Conservation (phyloP, 768 basidiomycete genomes). For the Sarcodon aspratus region DNA sequence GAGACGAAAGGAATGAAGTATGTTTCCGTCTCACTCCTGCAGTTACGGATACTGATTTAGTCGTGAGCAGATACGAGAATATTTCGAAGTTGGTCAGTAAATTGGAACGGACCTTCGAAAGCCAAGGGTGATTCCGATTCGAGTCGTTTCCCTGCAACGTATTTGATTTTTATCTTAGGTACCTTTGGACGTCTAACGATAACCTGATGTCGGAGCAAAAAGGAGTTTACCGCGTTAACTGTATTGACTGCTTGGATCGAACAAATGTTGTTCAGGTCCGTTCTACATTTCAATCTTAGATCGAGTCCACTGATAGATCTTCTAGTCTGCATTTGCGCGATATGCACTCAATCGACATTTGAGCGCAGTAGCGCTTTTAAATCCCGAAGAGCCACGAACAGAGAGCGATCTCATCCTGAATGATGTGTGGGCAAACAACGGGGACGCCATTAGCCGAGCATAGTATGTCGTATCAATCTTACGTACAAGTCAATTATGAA, state of each 20-base stretch:
- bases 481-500: conserved; percentile 8
- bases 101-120: conserved; percentile 67
- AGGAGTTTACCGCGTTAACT: conserved; percentile 84
- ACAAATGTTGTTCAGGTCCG: conserved; percentile 88
- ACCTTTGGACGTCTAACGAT: conserved; percentile 71
- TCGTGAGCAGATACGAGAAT: conserved; percentile 64
- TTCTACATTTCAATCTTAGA: not conserved
- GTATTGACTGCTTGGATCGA: conserved; percentile 91
- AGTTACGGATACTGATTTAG: conserved; percentile 4
- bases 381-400: conserved; percentile 40
- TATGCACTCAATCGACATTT: conserved; percentile 69
- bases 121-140: conserved; percentile 50
- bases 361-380: conserved; percentile 57
- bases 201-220: conserved; percentile 68
- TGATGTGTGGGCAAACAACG: conserved; percentile 96
- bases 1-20: conserved; percentile 95
- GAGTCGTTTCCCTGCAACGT: not conserved
- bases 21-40: conserved; percentile 10
- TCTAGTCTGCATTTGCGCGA: conserved; percentile 84
- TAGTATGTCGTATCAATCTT: conserved; percentile 40
- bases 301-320: conserved; percentile 4
- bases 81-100: conserved; percentile 63
- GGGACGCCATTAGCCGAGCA: conserved; percentile 85
- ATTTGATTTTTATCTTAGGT: conserved; percentile 28
- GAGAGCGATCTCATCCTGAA: conserved; percentile 72